Evolutionary conservation across 2,329 filamentous ascomycete species (phyloP).

Genomic region (Trichoderma harzianum): DNA sequence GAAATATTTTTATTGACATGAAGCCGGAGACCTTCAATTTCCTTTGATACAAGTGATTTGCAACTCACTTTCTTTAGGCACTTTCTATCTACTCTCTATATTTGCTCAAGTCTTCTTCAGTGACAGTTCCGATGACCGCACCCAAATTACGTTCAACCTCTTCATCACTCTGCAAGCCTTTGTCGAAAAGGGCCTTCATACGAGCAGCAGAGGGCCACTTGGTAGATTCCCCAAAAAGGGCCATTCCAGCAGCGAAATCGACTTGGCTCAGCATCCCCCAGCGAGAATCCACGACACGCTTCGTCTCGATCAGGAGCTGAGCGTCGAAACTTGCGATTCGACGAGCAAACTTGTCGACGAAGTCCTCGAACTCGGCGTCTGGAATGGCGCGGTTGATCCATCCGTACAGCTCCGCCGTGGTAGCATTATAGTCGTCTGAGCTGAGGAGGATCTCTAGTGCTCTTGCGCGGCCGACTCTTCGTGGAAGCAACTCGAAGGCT

Average conservation of each 20-base stretch:
- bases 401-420: background rate
- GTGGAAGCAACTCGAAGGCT: background rate
- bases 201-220: background rate
- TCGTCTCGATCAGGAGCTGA: background rate
- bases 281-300: background rate
- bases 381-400: background rate
- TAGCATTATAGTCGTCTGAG: background rate
- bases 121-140: background rate
- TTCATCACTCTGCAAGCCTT: background rate
- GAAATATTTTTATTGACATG: background rate
- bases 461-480: background rate
- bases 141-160: background rate
- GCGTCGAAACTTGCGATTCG: background rate
- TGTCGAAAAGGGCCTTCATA: background rate
- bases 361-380: background rate
- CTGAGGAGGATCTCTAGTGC: background rate
- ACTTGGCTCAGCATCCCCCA: background rate
- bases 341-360: background rate
- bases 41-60: background rate
- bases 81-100: background rate
- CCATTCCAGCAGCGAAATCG: background rate
- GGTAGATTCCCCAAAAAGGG: background rate
- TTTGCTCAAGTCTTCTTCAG: background rate
- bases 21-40: background rate
- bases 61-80: background rate